Evolutionary conservation across 441 rosid species (phyloP).

Genomic region (Bruguiera hainesii): DNA sequence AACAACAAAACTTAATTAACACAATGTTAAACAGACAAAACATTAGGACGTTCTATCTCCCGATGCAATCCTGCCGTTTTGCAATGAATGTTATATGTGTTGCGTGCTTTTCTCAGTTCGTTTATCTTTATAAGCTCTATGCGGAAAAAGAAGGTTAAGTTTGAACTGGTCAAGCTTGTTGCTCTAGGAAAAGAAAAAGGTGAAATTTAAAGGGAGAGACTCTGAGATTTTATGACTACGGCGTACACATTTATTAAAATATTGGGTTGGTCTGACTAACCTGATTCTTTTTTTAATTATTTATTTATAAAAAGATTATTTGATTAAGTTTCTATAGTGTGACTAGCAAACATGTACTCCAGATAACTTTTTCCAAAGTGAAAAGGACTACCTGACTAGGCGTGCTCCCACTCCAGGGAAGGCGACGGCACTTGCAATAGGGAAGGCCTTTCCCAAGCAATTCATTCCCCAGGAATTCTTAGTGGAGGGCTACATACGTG

Average conservation of each 20-base stretch:
- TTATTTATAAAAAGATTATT: constrained; percentile 2
- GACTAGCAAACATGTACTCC: no score
- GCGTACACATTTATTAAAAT: no score
- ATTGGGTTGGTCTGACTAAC: no score
- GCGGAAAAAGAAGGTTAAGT: constrained; percentile 21
- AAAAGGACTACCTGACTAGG: constrained; percentile 20
- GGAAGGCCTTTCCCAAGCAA: constrained; percentile 89
- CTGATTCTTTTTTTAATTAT: not conserved
- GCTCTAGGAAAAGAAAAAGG: not conserved
- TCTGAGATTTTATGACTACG: no score
- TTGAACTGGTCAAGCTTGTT: constrained; percentile 17
- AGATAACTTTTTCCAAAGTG: no score
- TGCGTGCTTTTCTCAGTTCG: constrained; percentile 13
- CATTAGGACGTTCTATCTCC: no score
- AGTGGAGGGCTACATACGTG: constrained; percentile 79
- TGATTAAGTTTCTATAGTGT: no score
- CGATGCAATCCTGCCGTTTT: no score
- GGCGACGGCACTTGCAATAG: constrained; percentile 78
- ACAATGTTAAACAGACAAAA: no score
- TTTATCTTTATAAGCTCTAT: not conserved
- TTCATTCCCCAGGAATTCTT: constrained; percentile 77
- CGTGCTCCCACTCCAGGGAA: constrained; percentile 63
- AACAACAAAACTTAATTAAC: no score
- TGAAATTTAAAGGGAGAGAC: no score
- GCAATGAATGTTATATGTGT: no score